These are phyloP conservation scores for Brettanomyces naardenensis DNA, from an alignment of 805 yeast species.

Conservation along the genomic window DNA sequence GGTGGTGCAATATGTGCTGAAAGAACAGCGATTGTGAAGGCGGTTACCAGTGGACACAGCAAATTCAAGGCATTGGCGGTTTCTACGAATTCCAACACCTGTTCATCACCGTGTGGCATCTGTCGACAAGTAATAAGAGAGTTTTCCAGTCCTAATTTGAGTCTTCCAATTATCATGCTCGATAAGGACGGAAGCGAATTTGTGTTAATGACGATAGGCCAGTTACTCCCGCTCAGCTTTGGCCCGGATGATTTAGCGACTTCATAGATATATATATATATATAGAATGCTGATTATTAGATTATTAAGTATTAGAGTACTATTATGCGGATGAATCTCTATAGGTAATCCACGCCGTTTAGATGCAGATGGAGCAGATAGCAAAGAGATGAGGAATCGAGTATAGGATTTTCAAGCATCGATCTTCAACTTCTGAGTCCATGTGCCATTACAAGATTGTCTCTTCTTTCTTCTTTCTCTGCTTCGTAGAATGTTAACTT, in stretches of 20 bases:
- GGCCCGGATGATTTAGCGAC: constrained; percentile 64
- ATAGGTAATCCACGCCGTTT: constrained; percentile 1
- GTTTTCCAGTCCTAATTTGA: constrained; percentile 39
- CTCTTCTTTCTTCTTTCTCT: constrained; percentile 19
- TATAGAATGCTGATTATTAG: background rate
- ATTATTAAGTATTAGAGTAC: background rate
- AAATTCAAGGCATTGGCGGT: constrained; percentile 57
- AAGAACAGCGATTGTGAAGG: constrained; percentile 53
- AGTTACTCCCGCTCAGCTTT: constrained; percentile 75
- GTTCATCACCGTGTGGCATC: constrained; percentile 87
- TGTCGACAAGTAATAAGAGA: constrained; percentile 89
- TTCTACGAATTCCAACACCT: constrained; percentile 47
- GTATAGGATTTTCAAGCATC: background rate
- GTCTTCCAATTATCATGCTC: constrained; percentile 62
- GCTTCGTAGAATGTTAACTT: constrained; percentile 12
- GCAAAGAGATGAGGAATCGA: no score
- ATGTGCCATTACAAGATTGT: constrained; percentile 4
- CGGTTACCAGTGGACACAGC: constrained; percentile 36
- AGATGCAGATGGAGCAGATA: no score
- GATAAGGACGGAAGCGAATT: constrained; percentile 40
- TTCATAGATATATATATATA: background rate
- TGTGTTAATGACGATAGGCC: constrained; percentile 42
- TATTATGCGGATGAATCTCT: background rate
- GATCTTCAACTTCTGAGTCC: constrained; percentile 1
- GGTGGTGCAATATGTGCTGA: constrained; percentile 77